Conservation (phyloP, 2,329 filamentous ascomycete species). For the Colletotrichum ledebouriae region DNA sequence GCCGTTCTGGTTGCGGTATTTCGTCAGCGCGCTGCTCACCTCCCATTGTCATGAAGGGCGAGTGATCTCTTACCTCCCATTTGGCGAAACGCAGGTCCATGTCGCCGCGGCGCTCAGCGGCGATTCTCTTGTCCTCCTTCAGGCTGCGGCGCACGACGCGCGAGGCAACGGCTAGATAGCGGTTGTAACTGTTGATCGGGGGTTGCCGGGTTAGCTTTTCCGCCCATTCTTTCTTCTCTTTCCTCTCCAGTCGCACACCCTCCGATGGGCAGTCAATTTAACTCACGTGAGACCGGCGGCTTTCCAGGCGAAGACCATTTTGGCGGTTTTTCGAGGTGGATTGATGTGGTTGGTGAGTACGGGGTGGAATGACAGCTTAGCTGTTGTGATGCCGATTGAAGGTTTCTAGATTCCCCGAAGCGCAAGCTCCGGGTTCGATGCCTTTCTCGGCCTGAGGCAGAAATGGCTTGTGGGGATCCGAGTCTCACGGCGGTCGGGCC, state of each 20-base stretch:
- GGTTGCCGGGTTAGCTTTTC: constrained; percentile 52
- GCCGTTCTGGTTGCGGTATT: constrained; percentile 78
- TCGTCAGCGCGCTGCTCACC: constrained; percentile 34
- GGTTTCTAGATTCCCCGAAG: constrained; percentile 42
- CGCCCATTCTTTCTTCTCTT: constrained; percentile 41
- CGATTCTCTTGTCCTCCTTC: constrained; percentile 92
- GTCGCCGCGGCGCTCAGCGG: constrained; percentile 89
- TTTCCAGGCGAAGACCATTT: constrained; percentile 99
- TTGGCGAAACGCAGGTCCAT: constrained; percentile 91
- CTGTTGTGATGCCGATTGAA: constrained; percentile 54
- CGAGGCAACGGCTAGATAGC: constrained; percentile 95
- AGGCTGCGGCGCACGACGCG: constrained; percentile 95
- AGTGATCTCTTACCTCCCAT: constrained; percentile 82
- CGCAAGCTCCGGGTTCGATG: constrained; percentile 45
- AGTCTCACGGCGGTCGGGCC: background rate
- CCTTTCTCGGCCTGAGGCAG: constrained; percentile 39
- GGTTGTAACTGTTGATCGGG: constrained; percentile 86
- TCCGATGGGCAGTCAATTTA: constrained; percentile 39
- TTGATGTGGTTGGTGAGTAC: constrained; percentile 50
- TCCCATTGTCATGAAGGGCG: background rate
- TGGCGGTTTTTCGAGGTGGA: constrained; percentile 58
- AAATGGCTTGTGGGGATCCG: background rate
- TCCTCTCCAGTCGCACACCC: constrained; percentile 11
- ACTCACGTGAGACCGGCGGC: constrained; percentile 94
- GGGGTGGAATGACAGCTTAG: constrained; percentile 46